Percentiles rank a stretch among this genome's conserved stretches.
Conservation (phyloP, 257 asterid species). For the Plantago major region DNA sequence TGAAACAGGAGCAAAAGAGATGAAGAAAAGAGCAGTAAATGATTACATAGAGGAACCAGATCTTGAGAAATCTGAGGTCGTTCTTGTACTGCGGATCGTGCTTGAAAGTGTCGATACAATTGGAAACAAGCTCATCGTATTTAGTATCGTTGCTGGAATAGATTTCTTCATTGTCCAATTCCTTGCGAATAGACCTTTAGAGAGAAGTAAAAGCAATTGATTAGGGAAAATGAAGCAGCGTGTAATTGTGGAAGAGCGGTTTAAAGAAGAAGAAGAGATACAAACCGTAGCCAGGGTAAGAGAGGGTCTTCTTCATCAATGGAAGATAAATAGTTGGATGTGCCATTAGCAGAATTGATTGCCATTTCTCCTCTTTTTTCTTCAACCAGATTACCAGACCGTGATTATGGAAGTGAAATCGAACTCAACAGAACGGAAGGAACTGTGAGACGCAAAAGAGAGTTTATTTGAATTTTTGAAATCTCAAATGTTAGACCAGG, state of each 20-base stretch:
- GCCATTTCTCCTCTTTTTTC: slow-evolving; percentile 33
- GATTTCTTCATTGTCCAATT: slow-evolving; percentile 22
- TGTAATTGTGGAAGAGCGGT: not conserved
- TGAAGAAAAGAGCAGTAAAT: no score
- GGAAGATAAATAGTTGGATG: slow-evolving; percentile 20
- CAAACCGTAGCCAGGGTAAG: slow-evolving; percentile 51
- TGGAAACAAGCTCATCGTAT: slow-evolving; percentile 37
- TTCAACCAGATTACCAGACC: no score
- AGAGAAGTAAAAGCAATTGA: slow-evolving; percentile 7
- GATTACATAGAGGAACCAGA: slow-evolving; percentile 86
- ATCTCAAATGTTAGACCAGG: no score
- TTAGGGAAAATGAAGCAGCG: not conserved
- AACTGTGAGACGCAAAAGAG: no score
- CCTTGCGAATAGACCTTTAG: slow-evolving; percentile 52
- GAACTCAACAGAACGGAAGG: no score
- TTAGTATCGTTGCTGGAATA: slow-evolving; percentile 24
- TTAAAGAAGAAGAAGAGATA: slow-evolving; percentile 14
- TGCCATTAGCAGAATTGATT: slow-evolving; percentile 32
- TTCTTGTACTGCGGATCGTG: slow-evolving; percentile 55
- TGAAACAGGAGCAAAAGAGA: no score
- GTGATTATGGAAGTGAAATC: no score
- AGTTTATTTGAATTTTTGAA: no score
- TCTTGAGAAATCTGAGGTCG: slow-evolving; percentile 87
- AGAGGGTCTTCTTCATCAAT: slow-evolving; percentile 51
- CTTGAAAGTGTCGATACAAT: slow-evolving; percentile 61